Evolutionary conservation across 345 rosid genomes (phyloP).

Genomic region (Jatropha curcas): DNA sequence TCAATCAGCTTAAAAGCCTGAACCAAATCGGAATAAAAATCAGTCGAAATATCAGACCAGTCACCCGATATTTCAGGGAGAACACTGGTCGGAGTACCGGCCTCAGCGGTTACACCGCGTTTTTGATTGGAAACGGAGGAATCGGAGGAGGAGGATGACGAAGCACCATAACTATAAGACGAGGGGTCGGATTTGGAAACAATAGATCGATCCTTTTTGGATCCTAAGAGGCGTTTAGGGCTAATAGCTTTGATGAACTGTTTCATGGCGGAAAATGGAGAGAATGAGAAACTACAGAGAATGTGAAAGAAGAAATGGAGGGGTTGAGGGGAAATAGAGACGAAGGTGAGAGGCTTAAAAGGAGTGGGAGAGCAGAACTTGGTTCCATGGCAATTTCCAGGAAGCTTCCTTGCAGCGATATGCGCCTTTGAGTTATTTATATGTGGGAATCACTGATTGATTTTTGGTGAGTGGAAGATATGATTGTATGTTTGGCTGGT

Average conservation of each 20-base stretch:
- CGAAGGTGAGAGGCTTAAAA: slow-evolving; percentile 50
- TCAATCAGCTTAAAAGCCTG: slow-evolving; percentile 58
- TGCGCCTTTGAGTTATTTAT: neutral
- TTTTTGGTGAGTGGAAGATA: too few species aligned
- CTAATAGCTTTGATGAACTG: slow-evolving; percentile 41
- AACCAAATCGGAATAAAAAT: slow-evolving; percentile 36
- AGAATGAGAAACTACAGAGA: neutral
- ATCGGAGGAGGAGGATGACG: slow-evolving; percentile 42
- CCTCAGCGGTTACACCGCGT: slow-evolving; percentile 1
- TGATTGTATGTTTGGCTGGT: too few species aligned
- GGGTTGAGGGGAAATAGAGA: slow-evolving; percentile 30
- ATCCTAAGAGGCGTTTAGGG: slow-evolving; percentile 62
- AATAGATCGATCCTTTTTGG: slow-evolving; percentile 41
- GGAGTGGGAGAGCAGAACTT: slow-evolving; percentile 19
- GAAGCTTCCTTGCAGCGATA: slow-evolving; percentile 58
- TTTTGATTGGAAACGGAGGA: slow-evolving; percentile 30
- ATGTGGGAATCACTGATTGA: neutral
- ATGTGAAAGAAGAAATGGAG: neutral
- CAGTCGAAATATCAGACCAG: slow-evolving; percentile 44
- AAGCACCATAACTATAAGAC: slow-evolving; percentile 47
- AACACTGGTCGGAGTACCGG: slow-evolving; percentile 71
- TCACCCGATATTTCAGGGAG: slow-evolving; percentile 45
- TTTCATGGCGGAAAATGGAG: slow-evolving; percentile 35
- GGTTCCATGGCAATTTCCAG: slow-evolving; percentile 70
- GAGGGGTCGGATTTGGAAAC: slow-evolving; percentile 63